Evolutionary conservation across 495 filamentous ascomycete genomes (phyloP), one percentile per base, ranked within the genome.

Genomic region (Daldinia caldariorum): DNA sequence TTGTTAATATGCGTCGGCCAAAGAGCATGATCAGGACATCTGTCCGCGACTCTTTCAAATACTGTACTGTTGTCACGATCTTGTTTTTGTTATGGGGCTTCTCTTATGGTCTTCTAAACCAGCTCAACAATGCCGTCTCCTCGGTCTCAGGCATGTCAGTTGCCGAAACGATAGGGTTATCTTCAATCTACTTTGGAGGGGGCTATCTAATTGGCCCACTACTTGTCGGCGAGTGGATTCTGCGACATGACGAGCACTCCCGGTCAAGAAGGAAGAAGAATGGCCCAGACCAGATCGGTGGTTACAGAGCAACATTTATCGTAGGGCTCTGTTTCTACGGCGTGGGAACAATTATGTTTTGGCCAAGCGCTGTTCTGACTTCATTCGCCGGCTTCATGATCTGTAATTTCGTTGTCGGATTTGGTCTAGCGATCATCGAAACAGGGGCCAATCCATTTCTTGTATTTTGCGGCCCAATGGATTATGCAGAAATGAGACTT

Each of bases 31-130:
- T 92, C 32, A 85, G 85, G 56, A 80, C 81, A 8, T 79, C 77
- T 4, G 76, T 78, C 1, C 66, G 67, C 47, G 83, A 87, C 47
- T 81, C 80, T 0, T 80, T 85, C 71, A 83, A 78, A 62, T 85
- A 85, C 65, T 83, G 82, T 72, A 77, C 79, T 31, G 77, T 92
- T 37, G 90, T 93, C 65, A 93, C 91, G 32, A 86, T 92, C 50
- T 82, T 97, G 0, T 96, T 95, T 77, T 91, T 97, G 70, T 81
- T 97, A 3, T 95, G 92, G 93, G 93, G 93, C 0, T 92, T 97
- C 67, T 89, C 91, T 0, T 95, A 96, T 75, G 92, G 93, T 13
- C 85, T 97, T 31, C 83, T 96, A 10, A 89, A 91, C 67, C 88
- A 88, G 0, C 83, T 96, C 47, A 94, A 95, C 72, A 78, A 81